These are phyloP conservation scores for Leccinum boreale DNA, from an alignment of 768 basidiomycete species.

Conservation along the genomic window DNA sequence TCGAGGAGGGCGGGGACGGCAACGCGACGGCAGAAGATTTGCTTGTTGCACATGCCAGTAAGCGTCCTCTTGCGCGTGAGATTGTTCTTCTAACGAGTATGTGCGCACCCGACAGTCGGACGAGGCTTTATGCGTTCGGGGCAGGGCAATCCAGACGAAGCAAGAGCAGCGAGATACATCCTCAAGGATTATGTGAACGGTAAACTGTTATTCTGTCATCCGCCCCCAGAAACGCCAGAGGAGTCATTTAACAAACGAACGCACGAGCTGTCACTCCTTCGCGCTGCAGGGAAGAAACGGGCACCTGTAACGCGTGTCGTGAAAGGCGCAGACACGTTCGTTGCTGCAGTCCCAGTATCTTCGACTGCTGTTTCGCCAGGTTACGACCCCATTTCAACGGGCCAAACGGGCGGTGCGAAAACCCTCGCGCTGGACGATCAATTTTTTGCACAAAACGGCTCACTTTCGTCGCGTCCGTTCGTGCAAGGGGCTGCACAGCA, in stretches of 20 bases:
- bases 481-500: constrained; percentile 57
- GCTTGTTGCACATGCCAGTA: constrained; percentile 89
- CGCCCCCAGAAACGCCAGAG: constrained; percentile 70
- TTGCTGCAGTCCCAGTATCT: constrained; percentile 31
- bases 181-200: constrained; percentile 98
- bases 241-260: constrained; percentile 74
- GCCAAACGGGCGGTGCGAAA: constrained; percentile 42
- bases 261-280: constrained; percentile 55
- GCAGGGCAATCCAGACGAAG: constrained; percentile 96
- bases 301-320: constrained; percentile 85
- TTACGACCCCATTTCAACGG: constrained; percentile 25
- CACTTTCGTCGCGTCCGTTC: constrained; percentile 57
- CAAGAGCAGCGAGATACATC: constrained; percentile 86
- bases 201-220: constrained; percentile 85
- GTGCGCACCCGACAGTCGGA: constrained; percentile 57
- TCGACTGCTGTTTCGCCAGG: neutral
- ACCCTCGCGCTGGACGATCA: constrained; percentile 71
- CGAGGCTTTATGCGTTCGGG: constrained; percentile 91
- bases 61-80: constrained; percentile 32
- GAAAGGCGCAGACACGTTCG: constrained; percentile 81
- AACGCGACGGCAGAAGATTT: constrained; percentile 74
- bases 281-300: constrained; percentile 74
- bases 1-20: constrained; percentile 86
- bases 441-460: constrained; percentile 67
- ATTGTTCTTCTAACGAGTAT: constrained; percentile 14